Evolutionary conservation across 2,329 filamentous ascomycete genomes (phyloP).

Genomic region (Fusarium circinatum): DNA sequence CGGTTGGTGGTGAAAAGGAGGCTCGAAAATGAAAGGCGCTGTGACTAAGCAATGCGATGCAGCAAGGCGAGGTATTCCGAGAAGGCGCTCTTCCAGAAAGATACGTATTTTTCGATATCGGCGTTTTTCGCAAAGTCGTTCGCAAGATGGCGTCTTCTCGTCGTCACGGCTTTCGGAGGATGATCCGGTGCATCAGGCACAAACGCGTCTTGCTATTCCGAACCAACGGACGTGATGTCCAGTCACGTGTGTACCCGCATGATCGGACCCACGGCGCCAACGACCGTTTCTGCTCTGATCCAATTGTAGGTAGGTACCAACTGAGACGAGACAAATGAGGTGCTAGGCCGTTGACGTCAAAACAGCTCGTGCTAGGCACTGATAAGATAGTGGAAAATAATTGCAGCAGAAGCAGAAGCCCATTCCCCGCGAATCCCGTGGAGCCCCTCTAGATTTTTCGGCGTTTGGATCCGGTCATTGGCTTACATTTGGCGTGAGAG

Average conservation of each 20-base stretch:
- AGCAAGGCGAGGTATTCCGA: background rate
- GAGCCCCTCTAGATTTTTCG: constrained; percentile 39
- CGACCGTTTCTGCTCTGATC: background rate
- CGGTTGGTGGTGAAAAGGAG: background rate
- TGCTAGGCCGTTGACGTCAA: constrained; percentile 33
- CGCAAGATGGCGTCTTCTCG: background rate
- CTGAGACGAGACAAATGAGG: background rate
- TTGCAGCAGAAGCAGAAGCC: background rate
- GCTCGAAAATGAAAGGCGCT: background rate
- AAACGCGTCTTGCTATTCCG: constrained; percentile 24
- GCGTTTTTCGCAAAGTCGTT: background rate
- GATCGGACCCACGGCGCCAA: constrained; percentile 23
- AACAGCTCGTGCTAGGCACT: background rate
- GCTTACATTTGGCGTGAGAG: background rate
- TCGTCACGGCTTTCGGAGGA: constrained; percentile 24
- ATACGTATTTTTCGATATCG: constrained; percentile 15
- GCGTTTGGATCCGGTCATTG: constrained; percentile 39
- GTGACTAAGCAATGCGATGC: background rate
- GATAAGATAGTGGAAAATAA: constrained; percentile 33
- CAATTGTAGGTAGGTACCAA: too few species aligned
- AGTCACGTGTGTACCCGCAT: constrained; percentile 8
- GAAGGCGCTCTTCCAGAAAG: background rate
- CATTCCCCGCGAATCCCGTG: constrained; percentile 27
- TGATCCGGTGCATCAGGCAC: constrained; percentile 10
- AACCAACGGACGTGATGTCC: constrained; percentile 4